Base-by-base conservation (phyloP, 345 rosid genomes). In the Arabis alpina region DNA sequence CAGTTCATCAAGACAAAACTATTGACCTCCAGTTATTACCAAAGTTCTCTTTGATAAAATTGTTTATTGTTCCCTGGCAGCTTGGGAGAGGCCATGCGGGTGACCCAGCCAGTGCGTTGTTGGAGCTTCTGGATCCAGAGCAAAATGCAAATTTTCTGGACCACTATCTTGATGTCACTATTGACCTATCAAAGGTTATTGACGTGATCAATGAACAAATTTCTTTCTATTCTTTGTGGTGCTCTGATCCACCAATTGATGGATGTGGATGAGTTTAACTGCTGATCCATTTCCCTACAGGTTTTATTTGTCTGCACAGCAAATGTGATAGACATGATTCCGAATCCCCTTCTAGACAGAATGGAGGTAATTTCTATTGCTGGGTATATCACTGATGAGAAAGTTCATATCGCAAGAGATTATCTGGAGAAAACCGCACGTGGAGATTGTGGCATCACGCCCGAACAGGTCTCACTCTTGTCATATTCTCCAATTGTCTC, bases 61-160 rank as follows among this genome's bases (percentile, higher is more conserved):
- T 69, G 3, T 49, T 64, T 54, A 28, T 14, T 66, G 52, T 50
- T 61, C 58, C 50, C 63, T 53, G 79, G 61, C 87, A 94, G 99
- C 83, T 94, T 73, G 99, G 99, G 61, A 87, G 87, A 72, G 99
- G 99, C 64, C 98, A 92, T 77, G 80, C 93, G 64, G 99, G 99
- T 53, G 99, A 94, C 75, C 99, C 99, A 39, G 99, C 98, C 53
- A 94, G 99, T 75, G 99, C 99, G 39, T 76, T 94, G 83, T 80
- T 94, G 84, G 99, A 94, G 83, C 98, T 94, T 68, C 93, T 94
- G 74, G 99, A 94, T 79, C 99, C 98, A 49, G 99, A 94, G 85
- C 99, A 94, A 82, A 94, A 94, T 72, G 96, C 98, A 73, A 94
- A 94, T 73, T 95, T 95, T 80, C 84, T 95, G 68, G 99, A 95